A percentile compares a stretch with the other conserved stretches of the same genome.
These are phyloP conservation scores for Lepraria neglecta DNA, from an alignment of 495 filamentous ascomycete genomes.

Conservation along the genomic window DNA sequence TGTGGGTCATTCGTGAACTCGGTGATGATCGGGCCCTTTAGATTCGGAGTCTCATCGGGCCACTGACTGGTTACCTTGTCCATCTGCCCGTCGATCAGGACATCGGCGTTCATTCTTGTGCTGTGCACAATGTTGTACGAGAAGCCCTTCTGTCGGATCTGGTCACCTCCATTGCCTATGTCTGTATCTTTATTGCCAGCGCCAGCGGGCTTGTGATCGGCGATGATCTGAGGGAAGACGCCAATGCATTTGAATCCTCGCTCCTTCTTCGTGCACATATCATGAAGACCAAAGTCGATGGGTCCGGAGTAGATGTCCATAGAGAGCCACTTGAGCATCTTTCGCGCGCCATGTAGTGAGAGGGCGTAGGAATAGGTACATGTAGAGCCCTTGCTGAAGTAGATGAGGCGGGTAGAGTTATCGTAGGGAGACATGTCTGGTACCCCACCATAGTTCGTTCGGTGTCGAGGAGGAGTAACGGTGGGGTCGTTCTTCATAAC, in stretches of 20 bases:
- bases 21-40: conserved; percentile 14
- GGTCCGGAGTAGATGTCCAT: conserved; percentile 39
- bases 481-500: conserved; percentile 29
- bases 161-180: conserved; percentile 34
- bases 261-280: conserved; percentile 39
- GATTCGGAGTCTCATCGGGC: conserved; percentile 8
- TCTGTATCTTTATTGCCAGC: conserved; percentile 39
- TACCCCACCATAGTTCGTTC: conserved; percentile 15
- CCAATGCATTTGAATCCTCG: conserved; percentile 38
- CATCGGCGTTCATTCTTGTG: conserved; percentile 41
- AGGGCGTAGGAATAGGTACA: conserved; percentile 53
- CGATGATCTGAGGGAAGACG: conserved; percentile 42
- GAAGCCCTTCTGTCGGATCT: conserved; percentile 35
- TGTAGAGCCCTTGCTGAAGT: conserved; percentile 42
- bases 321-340: conserved; percentile 45
- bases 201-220: conserved; percentile 41
- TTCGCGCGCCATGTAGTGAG: conserved; percentile 44
- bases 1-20: conserved; percentile 10
- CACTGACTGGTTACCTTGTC: conserved; percentile 31
- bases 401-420: conserved; percentile 41
- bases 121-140: conserved; percentile 46
- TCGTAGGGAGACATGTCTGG: conserved; percentile 29
- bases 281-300: conserved; percentile 45
- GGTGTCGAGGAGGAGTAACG: conserved; percentile 24
- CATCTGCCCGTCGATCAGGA: conserved; percentile 26